Evolutionary conservation across 75 land plant genomes (phyloP).

Genomic region (Pseudotsuga menziesii): DNA sequence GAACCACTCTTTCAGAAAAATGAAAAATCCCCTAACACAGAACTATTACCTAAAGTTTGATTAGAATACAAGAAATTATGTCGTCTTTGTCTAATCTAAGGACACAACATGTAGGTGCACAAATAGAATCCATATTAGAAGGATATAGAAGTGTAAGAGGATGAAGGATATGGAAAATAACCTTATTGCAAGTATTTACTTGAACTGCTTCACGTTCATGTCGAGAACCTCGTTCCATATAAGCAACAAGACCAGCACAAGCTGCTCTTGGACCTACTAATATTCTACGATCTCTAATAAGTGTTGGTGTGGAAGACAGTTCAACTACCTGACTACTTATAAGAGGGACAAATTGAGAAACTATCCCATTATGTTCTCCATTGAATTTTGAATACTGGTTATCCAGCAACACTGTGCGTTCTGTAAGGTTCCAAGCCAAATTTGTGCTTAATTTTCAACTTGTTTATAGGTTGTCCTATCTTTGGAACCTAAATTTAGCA

Average conservation of each 20-base stretch:
- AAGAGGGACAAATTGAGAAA: conserved; percentile 10
- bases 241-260: conserved; percentile 89
- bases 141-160: conserved; percentile 82
- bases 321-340: conserved; percentile 19
- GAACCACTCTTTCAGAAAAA: background rate
- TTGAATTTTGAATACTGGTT: conserved; percentile 22
- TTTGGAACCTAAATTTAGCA: conserved; percentile 18
- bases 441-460: too few species aligned
- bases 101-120: conserved; percentile 91
- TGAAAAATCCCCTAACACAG: background rate
- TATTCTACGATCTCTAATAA: conserved; percentile 92
- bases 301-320: conserved; percentile 41
- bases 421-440: too few species aligned
- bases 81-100: conserved; percentile 96
- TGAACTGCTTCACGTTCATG: conserved; percentile 95
- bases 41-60: conserved; percentile 81
- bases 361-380: conserved; percentile 26
- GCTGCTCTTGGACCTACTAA: conserved; percentile 88
- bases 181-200: conserved; percentile 94
- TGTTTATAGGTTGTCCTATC: conserved; percentile 22
- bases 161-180: conserved; percentile 87
- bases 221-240: conserved; percentile 88
- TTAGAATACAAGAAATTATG: conserved; percentile 93
- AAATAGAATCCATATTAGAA: conserved; percentile 71
- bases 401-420: conserved; percentile 15